Conservation (phyloP, 257 asterid genomes). For the Solanum bukasovii region DNA sequence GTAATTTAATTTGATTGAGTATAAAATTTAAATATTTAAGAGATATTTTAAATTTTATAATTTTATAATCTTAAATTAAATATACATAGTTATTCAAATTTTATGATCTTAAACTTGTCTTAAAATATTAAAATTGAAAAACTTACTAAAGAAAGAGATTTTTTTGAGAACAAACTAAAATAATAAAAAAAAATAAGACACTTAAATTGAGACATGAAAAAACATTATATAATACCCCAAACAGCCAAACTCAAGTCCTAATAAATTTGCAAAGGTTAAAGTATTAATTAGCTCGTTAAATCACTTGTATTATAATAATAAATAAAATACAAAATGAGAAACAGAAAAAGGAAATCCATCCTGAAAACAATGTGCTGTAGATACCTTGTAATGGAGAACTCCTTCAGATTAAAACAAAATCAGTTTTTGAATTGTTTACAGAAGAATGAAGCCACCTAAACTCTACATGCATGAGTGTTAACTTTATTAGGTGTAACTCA, state of each 20-base stretch:
- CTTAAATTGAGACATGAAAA: not conserved
- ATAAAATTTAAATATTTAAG: too few species aligned
- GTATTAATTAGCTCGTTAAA: not conserved
- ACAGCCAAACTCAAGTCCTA: not conserved
- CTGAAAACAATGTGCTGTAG: not conserved
- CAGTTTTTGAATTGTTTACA: not conserved
- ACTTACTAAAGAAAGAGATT: not conserved
- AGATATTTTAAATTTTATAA: too few species aligned
- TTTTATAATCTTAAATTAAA: too few species aligned
- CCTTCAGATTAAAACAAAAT: not conserved
- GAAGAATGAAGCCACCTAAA: not conserved
- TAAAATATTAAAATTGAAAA: too few species aligned
- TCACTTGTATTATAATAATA: not conserved
- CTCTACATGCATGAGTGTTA: not conserved
- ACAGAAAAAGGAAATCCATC: not conserved
- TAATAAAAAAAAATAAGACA: too few species aligned
- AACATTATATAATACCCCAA: not conserved
- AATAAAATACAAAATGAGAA: not conserved
- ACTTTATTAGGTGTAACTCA: constrained; percentile 2
- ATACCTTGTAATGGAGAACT: not conserved
- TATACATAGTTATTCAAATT: too few species aligned
- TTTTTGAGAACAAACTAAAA: not conserved
- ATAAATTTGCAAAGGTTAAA: not conserved
- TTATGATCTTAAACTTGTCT: too few species aligned
- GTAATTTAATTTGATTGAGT: too few species aligned